Evolutionary conservation across 2,329 filamentous ascomycete species (phyloP), one percentile per base, ranked within the genome.

Genomic region (Claviceps quebecensis): DNA sequence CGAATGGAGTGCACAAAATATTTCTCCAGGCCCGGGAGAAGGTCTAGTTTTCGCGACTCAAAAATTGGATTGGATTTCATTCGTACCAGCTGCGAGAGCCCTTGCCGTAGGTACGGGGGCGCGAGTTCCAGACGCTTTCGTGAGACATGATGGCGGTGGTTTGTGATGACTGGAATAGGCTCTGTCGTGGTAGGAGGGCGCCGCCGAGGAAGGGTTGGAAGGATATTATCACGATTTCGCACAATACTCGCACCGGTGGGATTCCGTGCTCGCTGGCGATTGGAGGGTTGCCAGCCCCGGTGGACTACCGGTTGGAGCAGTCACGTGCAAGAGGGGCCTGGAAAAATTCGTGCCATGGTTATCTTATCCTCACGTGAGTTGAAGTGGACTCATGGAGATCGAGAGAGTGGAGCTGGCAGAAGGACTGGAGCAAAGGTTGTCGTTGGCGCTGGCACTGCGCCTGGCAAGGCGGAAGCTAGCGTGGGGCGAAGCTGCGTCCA

Each of bases 61-160:
- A 19, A 22, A 23, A 13, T n/a, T n/a, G n/a, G n/a, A n/a, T n/a
- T n/a, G 14, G 9, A 14, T 1, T 48, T 43, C 38, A 46, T 59
- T 64, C 86, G 72, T 89, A 96, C 90, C 90, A 96, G 71, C 76
- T 74, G 74, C 90, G 86, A 73, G 87, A 78, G 77, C 91, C 91
- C 84, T 96, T 96, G 80, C 91, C 91, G 82, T 94, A 95, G 73
- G 74, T 88, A 75, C 90, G 86, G 70, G 93, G 93, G 74, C 93
- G 90, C 69, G 89, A 95, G 84, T 94, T 95, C 90, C 91, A 98
- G 77, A 97, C 89, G 70, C 86, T 89, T 80, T 97, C 91, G 89
- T 79, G 78, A 76, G 75, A 78, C 77, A 78, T 80, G 64, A 66
- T 78, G 69, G 67, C 69, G 67, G 64, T 65, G 57, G 46, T 44